These are phyloP conservation scores for Arthrobotrys entomopaga DNA, from an alignment of 2,329 filamentous ascomycete species.

Conservation along the genomic window DNA sequence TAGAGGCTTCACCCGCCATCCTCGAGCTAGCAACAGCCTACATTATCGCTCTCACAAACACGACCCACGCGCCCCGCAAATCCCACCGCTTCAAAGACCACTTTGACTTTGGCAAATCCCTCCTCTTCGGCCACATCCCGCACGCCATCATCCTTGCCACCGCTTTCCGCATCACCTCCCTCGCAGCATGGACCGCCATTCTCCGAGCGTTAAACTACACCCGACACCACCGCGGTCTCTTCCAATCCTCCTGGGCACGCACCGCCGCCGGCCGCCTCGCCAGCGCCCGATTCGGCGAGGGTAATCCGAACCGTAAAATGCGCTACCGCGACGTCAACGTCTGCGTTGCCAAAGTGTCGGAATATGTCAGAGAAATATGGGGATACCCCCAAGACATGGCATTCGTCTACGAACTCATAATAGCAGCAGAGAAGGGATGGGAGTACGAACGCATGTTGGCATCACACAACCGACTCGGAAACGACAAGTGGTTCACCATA, in stretches of 20 bases:
- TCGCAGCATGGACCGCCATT: slow-evolving; percentile 35
- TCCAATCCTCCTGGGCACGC: slow-evolving; percentile 23
- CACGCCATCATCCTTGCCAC: slow-evolving; percentile 44
- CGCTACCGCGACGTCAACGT: slow-evolving; percentile 40
- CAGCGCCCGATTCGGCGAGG: slow-evolving; percentile 27
- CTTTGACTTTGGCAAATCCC: slow-evolving; percentile 17
- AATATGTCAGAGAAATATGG: slow-evolving; percentile 15
- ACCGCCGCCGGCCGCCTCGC: slow-evolving; percentile 12
- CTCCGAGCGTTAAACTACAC: slow-evolving; percentile 45
- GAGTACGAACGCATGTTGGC: slow-evolving; percentile 29
- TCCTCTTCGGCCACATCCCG: slow-evolving; percentile 36
- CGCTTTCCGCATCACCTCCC: slow-evolving; percentile 15
- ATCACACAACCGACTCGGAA: neutral
- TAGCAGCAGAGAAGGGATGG: slow-evolving; percentile 49
- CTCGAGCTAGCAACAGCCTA: slow-evolving; percentile 32
- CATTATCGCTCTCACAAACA: slow-evolving; percentile 29
- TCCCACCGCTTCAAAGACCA: slow-evolving; percentile 14
- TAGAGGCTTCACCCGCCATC: slow-evolving; percentile 4
- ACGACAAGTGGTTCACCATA: neutral
- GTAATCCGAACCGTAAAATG: slow-evolving; percentile 24
- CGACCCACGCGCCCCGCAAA: slow-evolving; percentile 25
- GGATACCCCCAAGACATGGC: slow-evolving; percentile 24
- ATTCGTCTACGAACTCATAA: slow-evolving; percentile 31
- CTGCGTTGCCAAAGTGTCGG: slow-evolving; percentile 23
- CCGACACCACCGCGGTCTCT: slow-evolving; percentile 34